Percentiles rank a stretch among this genome's conserved stretches.
Conservation (phyloP, 345 rosid genomes). For the Clarkia xantiana region DNA sequence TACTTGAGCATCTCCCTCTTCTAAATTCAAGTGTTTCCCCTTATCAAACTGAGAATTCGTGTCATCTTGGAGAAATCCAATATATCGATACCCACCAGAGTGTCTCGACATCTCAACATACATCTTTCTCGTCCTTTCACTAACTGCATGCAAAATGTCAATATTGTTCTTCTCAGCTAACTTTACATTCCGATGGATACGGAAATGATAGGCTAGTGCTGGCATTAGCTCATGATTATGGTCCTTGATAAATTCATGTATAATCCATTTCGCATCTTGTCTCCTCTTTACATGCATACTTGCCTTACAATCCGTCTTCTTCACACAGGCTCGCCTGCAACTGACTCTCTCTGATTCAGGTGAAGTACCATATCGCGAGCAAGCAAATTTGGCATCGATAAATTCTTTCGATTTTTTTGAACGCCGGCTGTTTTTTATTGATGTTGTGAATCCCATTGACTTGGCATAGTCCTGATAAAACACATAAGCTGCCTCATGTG, state of each 20-base stretch:
- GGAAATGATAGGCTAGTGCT: slow-evolving; percentile 19
- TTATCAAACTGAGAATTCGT: slow-evolving; percentile 17
- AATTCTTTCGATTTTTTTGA: slow-evolving; percentile 39
- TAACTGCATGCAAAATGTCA: slow-evolving; percentile 31
- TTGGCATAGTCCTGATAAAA: slow-evolving; percentile 44
- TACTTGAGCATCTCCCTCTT: slow-evolving; percentile 31
- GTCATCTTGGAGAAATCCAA: slow-evolving; percentile 14
- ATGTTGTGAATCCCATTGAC: slow-evolving; percentile 38
- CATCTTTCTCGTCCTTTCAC: slow-evolving; percentile 39
- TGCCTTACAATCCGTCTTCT: slow-evolving; percentile 46
- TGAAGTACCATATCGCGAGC: slow-evolving; percentile 34
- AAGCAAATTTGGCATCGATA: slow-evolving; percentile 49
- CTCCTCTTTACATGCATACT: slow-evolving; percentile 48
- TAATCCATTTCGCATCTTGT: slow-evolving; percentile 38
- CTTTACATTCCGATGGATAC: slow-evolving; percentile 15
- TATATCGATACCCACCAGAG: slow-evolving; percentile 21
- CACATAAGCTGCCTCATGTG: slow-evolving; percentile 32
- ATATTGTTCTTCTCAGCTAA: slow-evolving; percentile 18
- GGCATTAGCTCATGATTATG: slow-evolving; percentile 45
- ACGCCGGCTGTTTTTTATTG: slow-evolving; percentile 42
- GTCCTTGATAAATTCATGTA: slow-evolving; percentile 36
- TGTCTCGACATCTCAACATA: slow-evolving; percentile 36
- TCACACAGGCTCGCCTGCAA: slow-evolving; percentile 22
- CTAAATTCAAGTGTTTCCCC: slow-evolving; percentile 21
- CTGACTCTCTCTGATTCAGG: slow-evolving; percentile 28